Base-by-base conservation (phyloP, 2,329 filamentous ascomycete species). In the Verticillium nubilum region DNA sequence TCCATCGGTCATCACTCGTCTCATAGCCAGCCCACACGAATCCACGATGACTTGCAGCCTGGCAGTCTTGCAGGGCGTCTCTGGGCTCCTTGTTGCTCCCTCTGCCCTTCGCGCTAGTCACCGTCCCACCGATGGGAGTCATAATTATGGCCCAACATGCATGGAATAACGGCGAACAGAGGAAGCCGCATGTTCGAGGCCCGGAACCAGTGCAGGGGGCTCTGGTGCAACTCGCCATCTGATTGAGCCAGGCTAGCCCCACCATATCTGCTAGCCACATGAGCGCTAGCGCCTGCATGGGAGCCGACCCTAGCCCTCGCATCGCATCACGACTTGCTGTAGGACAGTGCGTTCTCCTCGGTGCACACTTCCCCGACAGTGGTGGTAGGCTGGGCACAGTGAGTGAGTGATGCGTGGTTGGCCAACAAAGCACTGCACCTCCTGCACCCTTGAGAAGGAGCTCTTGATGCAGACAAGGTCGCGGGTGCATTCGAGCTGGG, bases 241-340 rank as follows among this genome's bases (percentile, higher is more conserved):
- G 52, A 29, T 28, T 28, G 52, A 53, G 25, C 25, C 52, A 29
- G 13, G 25, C 12, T 15, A 17, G 25, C 25, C 17, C 3, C 23
- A 23, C 52, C 25, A 15, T 28, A 17, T 1, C 52, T n/a, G 52
- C 25, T 53, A 47, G 19, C 52, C 26, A 53, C n/a, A 19, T 29
- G 12, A 53, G 13, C 52, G 25, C 27, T 28, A 28, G 42, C 42
- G n/a, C 42, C n/a, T 28, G 25, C 52, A 53, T 27, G 27, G 52
- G 52, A 53, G 52, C 52, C 52, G 52, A 53, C 52, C 52, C 52
- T 53, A 53, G 52, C 52, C 52, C 52, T 53, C 10, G 25, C 52
- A 19, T 29, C 25, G 25, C 52, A 53, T 28, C 25, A 19, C 52
- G 29, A 31, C 29, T 7, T 31, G 25, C 52, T 7, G 25, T 25